Evolutionary conservation across 2,329 filamentous ascomycete species (phyloP).

Genomic region (Microdochium bolleyi): DNA sequence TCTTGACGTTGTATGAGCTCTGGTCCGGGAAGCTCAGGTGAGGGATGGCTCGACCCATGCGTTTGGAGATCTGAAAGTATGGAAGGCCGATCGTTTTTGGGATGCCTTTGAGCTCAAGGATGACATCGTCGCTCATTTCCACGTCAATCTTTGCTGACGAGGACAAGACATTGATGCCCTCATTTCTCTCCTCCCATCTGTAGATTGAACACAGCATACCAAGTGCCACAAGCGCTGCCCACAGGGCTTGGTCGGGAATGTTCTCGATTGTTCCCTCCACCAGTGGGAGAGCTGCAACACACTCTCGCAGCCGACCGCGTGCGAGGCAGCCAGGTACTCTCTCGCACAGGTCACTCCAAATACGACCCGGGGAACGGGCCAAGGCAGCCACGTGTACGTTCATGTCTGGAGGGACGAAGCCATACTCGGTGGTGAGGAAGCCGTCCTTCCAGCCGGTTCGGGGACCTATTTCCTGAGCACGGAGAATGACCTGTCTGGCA

Average conservation of each 20-base stretch:
- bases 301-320: conserved; percentile 40
- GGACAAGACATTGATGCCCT: conserved; percentile 41
- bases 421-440: conserved; percentile 41
- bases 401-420: conserved; percentile 42
- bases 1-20: conserved; percentile 43
- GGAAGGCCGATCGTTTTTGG: conserved; percentile 37
- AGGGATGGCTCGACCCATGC: conserved; percentile 22
- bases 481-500: conserved; percentile 42
- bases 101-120: conserved; percentile 40
- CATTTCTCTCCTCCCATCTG: conserved; percentile 42
- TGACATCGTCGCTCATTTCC: conserved; percentile 40
- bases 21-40: conserved; percentile 46
- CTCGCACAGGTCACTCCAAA: conserved; percentile 46
- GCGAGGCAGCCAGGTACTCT: conserved; percentile 44
- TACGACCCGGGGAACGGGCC: conserved; percentile 38
- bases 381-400: conserved; percentile 38
- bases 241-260: conserved; percentile 42
- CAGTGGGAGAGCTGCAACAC: conserved; percentile 37
- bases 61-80: background rate
- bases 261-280: conserved; percentile 39
- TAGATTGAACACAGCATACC: conserved; percentile 47
- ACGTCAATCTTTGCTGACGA: conserved; percentile 26
- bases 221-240: conserved; percentile 42
- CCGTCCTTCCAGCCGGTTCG: conserved; percentile 44
- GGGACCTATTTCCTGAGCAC: conserved; percentile 43